Conservation (phyloP, 1,139 yeast genomes). For the Yamadazyma triangularis region DNA sequence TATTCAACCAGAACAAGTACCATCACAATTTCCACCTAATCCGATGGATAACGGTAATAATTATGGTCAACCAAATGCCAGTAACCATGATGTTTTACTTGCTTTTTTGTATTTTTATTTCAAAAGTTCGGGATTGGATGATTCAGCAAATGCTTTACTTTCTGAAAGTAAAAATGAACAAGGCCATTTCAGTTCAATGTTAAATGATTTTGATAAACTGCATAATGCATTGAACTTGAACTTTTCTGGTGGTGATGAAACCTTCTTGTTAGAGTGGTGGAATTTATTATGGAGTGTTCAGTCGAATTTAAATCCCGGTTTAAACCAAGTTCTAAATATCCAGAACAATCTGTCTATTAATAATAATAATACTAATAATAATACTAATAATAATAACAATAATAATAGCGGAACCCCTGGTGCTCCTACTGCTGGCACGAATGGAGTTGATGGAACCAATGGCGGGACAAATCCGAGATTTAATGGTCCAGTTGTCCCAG, state of each 20-base stretch:
- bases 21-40: too few relatives aligned
- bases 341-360: too few relatives aligned
- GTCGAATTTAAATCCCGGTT: conserved; percentile 27
- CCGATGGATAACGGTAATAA: too few relatives aligned
- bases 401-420: background rate
- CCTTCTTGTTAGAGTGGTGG: conserved; percentile 57
- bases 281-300: conserved; percentile 46
- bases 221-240: conserved; percentile 3
- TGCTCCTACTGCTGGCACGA: too few relatives aligned
- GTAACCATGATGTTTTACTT: conserved; percentile 29
- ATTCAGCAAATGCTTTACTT: conserved; percentile 43
- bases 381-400: background rate
- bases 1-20: too few relatives aligned
- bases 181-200: conserved; percentile 10
- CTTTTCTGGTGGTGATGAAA: conserved; percentile 15
- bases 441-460: too few relatives aligned
- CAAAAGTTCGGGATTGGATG: conserved; percentile 42
- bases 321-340: conserved; percentile 20
- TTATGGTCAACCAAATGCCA: conserved; percentile 3
- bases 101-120: conserved; percentile 49
- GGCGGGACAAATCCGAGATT: too few relatives aligned
- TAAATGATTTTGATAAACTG: conserved; percentile 13
- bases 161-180: conserved; percentile 37
- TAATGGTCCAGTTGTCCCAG: background rate
- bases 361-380: background rate